phyloP scores from a whole-genome alignment of 768 basidiomycete species.

The Russula olivacea region DNA sequence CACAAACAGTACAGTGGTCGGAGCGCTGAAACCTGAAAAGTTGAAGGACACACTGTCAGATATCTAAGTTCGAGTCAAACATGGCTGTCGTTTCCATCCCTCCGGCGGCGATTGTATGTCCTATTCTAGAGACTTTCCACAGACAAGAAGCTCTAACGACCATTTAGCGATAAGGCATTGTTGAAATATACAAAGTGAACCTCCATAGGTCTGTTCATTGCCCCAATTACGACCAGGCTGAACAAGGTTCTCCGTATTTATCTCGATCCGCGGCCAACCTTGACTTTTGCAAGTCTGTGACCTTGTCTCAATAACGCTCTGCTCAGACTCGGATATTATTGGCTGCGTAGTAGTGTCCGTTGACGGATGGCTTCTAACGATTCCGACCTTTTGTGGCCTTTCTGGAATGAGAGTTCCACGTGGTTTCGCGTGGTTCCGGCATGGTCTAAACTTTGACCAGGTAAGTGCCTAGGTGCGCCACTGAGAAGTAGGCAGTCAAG shows the following conservation, averaged over 20 bases:
- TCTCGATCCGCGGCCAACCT: background rate
- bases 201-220: too few species aligned
- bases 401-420: conserved; percentile 49
- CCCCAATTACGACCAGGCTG: too few species aligned
- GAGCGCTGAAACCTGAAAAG: background rate
- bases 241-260: background rate
- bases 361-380: too few species aligned
- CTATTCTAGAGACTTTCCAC: background rate
- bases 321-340: too few species aligned
- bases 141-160: too few species aligned
- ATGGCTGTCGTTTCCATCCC: background rate
- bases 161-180: too few species aligned
- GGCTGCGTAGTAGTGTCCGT: too few species aligned
- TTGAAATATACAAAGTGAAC: too few species aligned
- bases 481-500: background rate
- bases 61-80: background rate
- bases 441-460: conserved; percentile 25
- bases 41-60: background rate
- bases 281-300: background rate
- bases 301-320: background rate
- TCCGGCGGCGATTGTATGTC: background rate
- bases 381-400: conserved; percentile 25
- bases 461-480: conserved; percentile 53
- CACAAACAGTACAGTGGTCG: background rate
- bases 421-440: too few species aligned